A percentile compares a stretch with the other conserved stretches of the same genome.
These are phyloP conservation scores for Mitragyna speciosa DNA, from an alignment of 257 asterid species.

Conservation along the genomic window DNA sequence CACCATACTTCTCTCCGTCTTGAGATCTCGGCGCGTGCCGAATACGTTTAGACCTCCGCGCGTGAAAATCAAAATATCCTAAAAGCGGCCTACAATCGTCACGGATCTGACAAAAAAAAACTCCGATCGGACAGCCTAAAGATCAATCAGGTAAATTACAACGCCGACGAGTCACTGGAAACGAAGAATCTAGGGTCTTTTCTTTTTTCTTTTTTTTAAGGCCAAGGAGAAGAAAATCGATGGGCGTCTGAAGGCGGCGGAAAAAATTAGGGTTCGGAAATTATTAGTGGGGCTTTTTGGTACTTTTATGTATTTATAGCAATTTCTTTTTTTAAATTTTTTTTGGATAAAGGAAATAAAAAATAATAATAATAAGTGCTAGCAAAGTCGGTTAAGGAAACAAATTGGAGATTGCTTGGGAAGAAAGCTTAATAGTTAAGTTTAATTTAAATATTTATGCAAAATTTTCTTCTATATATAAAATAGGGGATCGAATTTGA, in stretches of 20 bases:
- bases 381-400: neutral
- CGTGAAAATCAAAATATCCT: neutral
- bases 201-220: neutral
- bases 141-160: neutral
- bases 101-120: neutral
- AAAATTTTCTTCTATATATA: neutral
- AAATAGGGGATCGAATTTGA: neutral
- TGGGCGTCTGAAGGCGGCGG: constrained; percentile 6
- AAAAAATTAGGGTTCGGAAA: constrained; percentile 10
- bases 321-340: neutral
- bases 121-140: neutral
- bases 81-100: neutral
- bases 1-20: constrained; percentile 45
- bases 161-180: constrained; percentile 12
- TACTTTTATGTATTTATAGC: constrained; percentile 17
- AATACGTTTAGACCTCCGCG: constrained; percentile 10
- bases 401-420: too few species aligned
- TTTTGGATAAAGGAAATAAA: neutral
- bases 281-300: constrained; percentile 27
- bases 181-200: neutral
- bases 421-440: constrained; percentile 3
- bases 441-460: neutral
- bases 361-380: neutral
- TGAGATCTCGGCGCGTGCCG: constrained; percentile 21
- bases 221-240: too few species aligned